Evolutionary conservation across 495 filamentous ascomycete genomes (phyloP).

Genomic region (Podospora pseudocomata): DNA sequence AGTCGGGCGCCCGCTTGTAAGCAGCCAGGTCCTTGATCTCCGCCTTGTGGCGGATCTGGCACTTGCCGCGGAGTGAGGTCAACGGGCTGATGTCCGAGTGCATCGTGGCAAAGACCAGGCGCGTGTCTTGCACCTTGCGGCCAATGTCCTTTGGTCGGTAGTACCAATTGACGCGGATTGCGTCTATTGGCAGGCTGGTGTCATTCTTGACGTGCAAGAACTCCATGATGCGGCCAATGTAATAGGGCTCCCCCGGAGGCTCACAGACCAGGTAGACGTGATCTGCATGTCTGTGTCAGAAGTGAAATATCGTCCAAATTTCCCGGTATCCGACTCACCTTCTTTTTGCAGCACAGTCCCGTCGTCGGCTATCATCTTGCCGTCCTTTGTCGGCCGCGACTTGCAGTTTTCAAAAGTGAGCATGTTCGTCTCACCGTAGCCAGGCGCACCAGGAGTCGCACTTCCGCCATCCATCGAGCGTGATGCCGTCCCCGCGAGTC

Average conservation of each 20-base stretch:
- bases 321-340: slow-evolving; percentile 57
- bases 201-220: slow-evolving; percentile 81
- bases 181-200: slow-evolving; percentile 68
- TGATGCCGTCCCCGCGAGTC: slow-evolving; percentile 33
- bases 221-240: slow-evolving; percentile 96
- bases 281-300: slow-evolving; percentile 57
- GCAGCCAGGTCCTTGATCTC: slow-evolving; percentile 80
- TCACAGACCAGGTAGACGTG: slow-evolving; percentile 97
- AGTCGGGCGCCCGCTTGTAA: slow-evolving; percentile 77
- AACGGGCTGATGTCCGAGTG: slow-evolving; percentile 95
- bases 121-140: slow-evolving; percentile 81
- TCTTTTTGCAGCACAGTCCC: slow-evolving; percentile 79
- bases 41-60: slow-evolving; percentile 77
- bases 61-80: slow-evolving; percentile 87
- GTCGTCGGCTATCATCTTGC: slow-evolving; percentile 83
- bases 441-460: slow-evolving; percentile 24
- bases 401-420: slow-evolving; percentile 73
- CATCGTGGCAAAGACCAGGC: slow-evolving; percentile 92
- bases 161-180: slow-evolving; percentile 94
- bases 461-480: slow-evolving; percentile 37
- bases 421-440: slow-evolving; percentile 67
- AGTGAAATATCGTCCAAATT: slow-evolving; percentile 13
- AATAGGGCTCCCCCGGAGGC: slow-evolving; percentile 96
- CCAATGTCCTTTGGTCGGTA: slow-evolving; percentile 95
- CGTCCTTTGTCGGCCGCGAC: slow-evolving; percentile 62